These are phyloP conservation scores for Astragalus membranaceus DNA, from an alignment of 306 rosid genomes.

Conservation along the genomic window DNA sequence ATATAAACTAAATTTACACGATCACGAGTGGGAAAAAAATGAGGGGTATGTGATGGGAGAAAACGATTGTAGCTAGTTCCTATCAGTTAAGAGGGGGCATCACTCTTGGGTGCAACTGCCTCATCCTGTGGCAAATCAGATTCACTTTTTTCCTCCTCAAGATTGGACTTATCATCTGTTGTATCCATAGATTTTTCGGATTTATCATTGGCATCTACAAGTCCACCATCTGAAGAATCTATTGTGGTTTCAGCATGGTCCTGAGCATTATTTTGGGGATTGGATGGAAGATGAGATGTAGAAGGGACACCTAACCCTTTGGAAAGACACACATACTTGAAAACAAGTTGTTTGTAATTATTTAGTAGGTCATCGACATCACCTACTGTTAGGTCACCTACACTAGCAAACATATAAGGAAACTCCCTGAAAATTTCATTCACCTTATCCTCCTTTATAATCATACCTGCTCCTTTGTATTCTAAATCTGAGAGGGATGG, in stretches of 20 bases:
- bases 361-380: conserved; percentile 81
- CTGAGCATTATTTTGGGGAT: conserved; percentile 32
- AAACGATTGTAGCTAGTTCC: conserved; percentile 10
- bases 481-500: conserved; percentile 91
- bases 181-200: conserved; percentile 18
- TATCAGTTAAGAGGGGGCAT: conserved; percentile 22
- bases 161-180: conserved; percentile 30
- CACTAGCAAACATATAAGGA: conserved; percentile 73
- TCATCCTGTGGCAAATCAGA: conserved; percentile 39
- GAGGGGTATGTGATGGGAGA: neutral
- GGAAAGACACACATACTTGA: conserved; percentile 76
- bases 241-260: conserved; percentile 32
- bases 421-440: conserved; percentile 62
- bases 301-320: conserved; percentile 60
- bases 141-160: conserved; percentile 42
- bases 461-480: conserved; percentile 69
- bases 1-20: conserved; percentile 21
- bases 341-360: conserved; percentile 78
- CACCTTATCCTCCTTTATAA: conserved; percentile 60
- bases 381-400: conserved; percentile 62
- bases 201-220: conserved; percentile 32
- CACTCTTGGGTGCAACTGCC: conserved; percentile 34
- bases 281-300: conserved; percentile 29
- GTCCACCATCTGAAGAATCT: conserved; percentile 34
- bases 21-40: neutral